A percentile compares a stretch with the other conserved stretches of the same genome.
Evolutionary conservation across 768 basidiomycete genomes (phyloP).

Genomic region (Podaxis rugospora): DNA sequence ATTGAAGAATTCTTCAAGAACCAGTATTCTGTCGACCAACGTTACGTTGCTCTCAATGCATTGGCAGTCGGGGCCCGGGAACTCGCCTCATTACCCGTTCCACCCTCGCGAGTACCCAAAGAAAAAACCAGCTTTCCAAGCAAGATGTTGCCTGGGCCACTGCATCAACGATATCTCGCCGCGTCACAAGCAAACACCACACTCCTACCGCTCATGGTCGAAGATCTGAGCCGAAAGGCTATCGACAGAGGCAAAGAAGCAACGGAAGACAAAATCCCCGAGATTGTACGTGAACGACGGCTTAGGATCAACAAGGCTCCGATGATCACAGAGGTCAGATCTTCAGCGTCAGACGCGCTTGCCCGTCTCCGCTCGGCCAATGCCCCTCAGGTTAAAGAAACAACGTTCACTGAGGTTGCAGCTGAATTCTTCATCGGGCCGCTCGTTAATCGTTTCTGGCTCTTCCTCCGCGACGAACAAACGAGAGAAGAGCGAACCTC

Average conservation of each 20-base stretch:
- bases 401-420: slow-evolving; percentile 65
- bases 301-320: slow-evolving; percentile 55
- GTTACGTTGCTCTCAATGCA: slow-evolving; percentile 81
- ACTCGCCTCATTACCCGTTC: slow-evolving; percentile 48
- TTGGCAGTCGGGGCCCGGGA: slow-evolving; percentile 85
- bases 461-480: slow-evolving; percentile 84
- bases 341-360: background rate
- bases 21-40: slow-evolving; percentile 86
- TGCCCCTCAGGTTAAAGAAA: slow-evolving; percentile 14
- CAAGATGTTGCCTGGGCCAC: slow-evolving; percentile 65
- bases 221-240: slow-evolving; percentile 56
- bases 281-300: slow-evolving; percentile 68
- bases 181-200: slow-evolving; percentile 31
- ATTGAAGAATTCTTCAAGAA: slow-evolving; percentile 93
- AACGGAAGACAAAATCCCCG: slow-evolving; percentile 48
- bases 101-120: slow-evolving; percentile 25
- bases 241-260: slow-evolving; percentile 59
- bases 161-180: slow-evolving; percentile 67
- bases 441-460: slow-evolving; percentile 91
- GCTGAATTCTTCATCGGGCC: slow-evolving; percentile 89
- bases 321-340: slow-evolving; percentile 39
- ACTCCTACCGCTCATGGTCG: slow-evolving; percentile 55
- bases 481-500: slow-evolving; percentile 68
- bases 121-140: slow-evolving; percentile 65
- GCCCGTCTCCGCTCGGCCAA: background rate